Evolutionary conservation across 140 eudicot genomes (phyloP).

Genomic region (Senecio squalidus): DNA sequence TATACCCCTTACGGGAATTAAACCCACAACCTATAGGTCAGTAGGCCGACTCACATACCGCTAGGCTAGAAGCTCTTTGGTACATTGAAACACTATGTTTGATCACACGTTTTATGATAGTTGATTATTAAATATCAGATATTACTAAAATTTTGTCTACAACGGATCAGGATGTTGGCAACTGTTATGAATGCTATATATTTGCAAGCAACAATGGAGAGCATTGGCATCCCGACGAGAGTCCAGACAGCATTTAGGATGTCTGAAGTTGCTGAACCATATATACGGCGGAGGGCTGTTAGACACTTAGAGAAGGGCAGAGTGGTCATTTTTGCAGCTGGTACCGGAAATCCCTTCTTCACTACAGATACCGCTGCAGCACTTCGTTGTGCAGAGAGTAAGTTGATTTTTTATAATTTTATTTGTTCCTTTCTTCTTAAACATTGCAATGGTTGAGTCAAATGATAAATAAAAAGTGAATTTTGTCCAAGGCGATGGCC

Average conservation of each 20-base stretch:
- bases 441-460: background rate
- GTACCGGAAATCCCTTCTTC: conserved; percentile 98
- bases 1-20: too few relatives aligned
- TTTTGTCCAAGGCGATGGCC: background rate
- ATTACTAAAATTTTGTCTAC: background rate
- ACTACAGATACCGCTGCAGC: conserved; percentile 99
- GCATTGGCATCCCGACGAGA: conserved; percentile 96
- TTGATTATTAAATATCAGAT: background rate
- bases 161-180: conserved; percentile 79
- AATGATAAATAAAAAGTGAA: background rate
- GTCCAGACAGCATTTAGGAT: conserved; percentile 98
- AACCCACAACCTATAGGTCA: too few relatives aligned
- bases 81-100: too few relatives aligned
- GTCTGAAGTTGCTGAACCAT: conserved; percentile 99
- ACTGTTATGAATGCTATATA: conserved; percentile 99
- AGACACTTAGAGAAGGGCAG: conserved; percentile 96
- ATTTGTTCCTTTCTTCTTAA: background rate
- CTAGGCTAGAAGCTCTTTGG: too few relatives aligned
- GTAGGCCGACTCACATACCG: too few relatives aligned
- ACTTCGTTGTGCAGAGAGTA: conserved; percentile 96
- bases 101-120: too few relatives aligned
- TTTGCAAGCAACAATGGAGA: conserved; percentile 99
- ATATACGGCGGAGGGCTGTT: conserved; percentile 82
- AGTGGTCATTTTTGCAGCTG: conserved; percentile 95
- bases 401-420: conserved; percentile 7